Base-by-base conservation (phyloP, 163 green algal genomes). In the Trebouxia gelatinosa region DNA sequence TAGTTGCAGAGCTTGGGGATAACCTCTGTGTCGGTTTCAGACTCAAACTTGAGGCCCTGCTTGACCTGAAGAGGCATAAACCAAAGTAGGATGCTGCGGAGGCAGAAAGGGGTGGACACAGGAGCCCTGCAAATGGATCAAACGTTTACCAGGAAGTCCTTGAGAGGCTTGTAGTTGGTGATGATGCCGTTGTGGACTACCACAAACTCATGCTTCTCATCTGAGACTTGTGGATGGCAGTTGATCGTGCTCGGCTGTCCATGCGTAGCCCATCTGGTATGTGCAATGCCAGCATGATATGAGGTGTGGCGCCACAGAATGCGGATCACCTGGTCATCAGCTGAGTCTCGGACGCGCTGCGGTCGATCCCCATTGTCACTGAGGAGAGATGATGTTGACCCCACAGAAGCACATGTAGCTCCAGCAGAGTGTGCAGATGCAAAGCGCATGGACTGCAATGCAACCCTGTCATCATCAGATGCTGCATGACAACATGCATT, bases 161-260 rank as follows among this genome's bases (percentile, higher is more conserved):
- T 93, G 1, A 98, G 78, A 16, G 91, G 80, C 77, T 91, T 87
- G 87, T 95, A 97, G 90, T 99, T 99, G 38, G 95, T 99, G 90
- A 99, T 98, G 85, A 99, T 99, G 54, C 96, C 96, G 77, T 99
- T 99, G 92, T 99, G 95, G 39, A 99, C 95, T 16, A 99, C 94
- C 26, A 97, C 86, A 84, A 99, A 99, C 79, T 97, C 90, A 75
- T 90, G 85, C 40, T 83, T 85, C 0, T 81, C 40, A 77, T 89
- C 87, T 50, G 90, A 95, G 5, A 88, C 83, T 31, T 98, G 94
- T 13, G 96, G 96, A 85, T 99, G 96, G 71, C 84, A 91, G 89
- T 99, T 99, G 23, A 84, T 76, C 19, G 81, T 75, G 2, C 85
- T 93, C 13, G 96, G 96, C 19, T 82, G 74, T 28, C 96, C 96